A percentile compares a stretch with the other conserved stretches of the same genome.
phyloP scores from a whole-genome alignment of 352 stramenopile species.

The Globisporangium recalcitrans region DNA sequence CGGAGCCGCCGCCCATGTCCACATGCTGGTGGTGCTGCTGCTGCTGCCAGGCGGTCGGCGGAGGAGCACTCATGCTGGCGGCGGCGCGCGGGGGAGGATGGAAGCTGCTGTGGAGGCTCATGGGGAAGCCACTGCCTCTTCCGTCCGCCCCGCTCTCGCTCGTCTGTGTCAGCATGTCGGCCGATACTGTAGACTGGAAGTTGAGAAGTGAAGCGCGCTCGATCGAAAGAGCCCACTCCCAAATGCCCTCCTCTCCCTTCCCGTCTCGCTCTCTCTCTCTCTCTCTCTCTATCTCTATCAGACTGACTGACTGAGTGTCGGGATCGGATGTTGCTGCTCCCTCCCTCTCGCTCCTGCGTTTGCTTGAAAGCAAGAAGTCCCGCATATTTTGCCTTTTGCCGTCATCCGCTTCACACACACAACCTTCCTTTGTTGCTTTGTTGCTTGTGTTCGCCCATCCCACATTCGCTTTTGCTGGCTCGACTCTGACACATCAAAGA shows the following conservation, averaged over 20 bases:
- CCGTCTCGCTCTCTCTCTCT: not conserved
- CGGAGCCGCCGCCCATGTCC: slow-evolving; percentile 2
- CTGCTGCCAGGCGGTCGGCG: slow-evolving; percentile 2
- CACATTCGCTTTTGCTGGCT: not conserved
- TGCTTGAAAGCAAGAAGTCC: not conserved
- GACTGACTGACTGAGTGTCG: not conserved
- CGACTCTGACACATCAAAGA: not conserved
- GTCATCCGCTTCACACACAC: not conserved
- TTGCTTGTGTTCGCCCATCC: not conserved
- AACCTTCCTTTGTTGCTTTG: not conserved
- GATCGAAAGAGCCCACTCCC: slow-evolving; percentile 1
- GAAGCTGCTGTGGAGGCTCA: not conserved
- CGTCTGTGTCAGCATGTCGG: slow-evolving; percentile 8
- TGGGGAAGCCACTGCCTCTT: not conserved
- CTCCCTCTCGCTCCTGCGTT: not conserved
- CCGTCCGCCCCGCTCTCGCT: slow-evolving; percentile 2
- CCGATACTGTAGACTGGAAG: slow-evolving; percentile 5
- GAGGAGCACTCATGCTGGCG: not conserved
- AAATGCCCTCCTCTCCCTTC: not conserved
- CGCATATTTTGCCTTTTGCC: not conserved
- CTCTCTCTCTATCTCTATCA: not conserved
- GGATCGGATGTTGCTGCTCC: not conserved
- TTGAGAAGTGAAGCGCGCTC: slow-evolving; percentile 1
- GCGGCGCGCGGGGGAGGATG: not conserved
- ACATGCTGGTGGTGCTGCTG: slow-evolving; percentile 6